These are phyloP conservation scores for Aspergillus diversus DNA, from an alignment of 495 filamentous ascomycete genomes.

Conservation along the genomic window DNA sequence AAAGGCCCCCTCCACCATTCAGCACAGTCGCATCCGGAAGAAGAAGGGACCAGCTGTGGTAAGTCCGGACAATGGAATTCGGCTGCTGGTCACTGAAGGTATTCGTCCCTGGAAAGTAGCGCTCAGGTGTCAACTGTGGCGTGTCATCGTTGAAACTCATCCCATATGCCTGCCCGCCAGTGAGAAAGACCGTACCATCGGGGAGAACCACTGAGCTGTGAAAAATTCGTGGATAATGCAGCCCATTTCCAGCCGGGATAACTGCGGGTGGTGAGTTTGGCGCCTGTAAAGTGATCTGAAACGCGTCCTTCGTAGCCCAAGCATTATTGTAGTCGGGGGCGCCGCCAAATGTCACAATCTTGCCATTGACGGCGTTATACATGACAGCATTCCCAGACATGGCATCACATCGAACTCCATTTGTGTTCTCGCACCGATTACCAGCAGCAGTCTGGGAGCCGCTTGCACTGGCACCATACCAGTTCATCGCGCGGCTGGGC, in stretches of 20 bases:
- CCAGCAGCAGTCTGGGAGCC: constrained; percentile 43
- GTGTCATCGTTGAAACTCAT: constrained; percentile 54
- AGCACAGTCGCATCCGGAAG: constrained; percentile 59
- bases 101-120: constrained; percentile 52
- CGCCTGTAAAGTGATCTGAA: constrained; percentile 50
- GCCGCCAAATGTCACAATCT: constrained; percentile 59
- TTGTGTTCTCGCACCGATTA: constrained; percentile 23
- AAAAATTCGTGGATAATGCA: constrained; percentile 53
- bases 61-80: constrained; percentile 53
- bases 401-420: constrained; percentile 47
- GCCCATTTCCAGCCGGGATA: constrained; percentile 32
- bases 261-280: constrained; percentile 27
- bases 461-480: constrained; percentile 49
- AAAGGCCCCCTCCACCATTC: constrained; percentile 59
- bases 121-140: constrained; percentile 48
- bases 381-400: constrained; percentile 60
- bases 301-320: constrained; percentile 43
- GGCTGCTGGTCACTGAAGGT: constrained; percentile 39
- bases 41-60: constrained; percentile 59
- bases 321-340: constrained; percentile 46
- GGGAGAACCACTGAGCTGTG: constrained; percentile 60
- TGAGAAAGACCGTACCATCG: constrained; percentile 58
- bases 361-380: constrained; percentile 58
- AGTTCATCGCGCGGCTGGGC: constrained; percentile 59
- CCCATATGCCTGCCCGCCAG: constrained; percentile 54